A percentile compares a stretch with the other conserved stretches of the same genome.
Evolutionary conservation across 2,329 filamentous ascomycete genomes (phyloP).

Genomic region (Sclerotinia spermophila): DNA sequence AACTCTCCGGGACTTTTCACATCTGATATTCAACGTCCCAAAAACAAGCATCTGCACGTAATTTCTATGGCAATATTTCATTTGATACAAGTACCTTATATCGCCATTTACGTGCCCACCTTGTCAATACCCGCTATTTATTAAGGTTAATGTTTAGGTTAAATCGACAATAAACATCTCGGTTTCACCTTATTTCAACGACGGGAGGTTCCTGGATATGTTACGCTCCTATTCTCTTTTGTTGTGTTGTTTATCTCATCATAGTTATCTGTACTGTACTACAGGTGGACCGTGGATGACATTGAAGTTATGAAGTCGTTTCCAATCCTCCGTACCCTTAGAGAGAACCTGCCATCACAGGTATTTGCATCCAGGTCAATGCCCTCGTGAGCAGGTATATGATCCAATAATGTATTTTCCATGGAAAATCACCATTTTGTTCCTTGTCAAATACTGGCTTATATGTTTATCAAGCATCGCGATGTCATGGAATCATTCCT

Average conservation of each 20-base stretch:
- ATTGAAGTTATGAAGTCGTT: not conserved
- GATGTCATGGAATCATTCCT: too few relatives aligned
- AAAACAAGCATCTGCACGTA: not conserved
- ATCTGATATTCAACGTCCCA: not conserved
- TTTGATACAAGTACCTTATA: not conserved
- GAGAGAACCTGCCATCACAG: not conserved
- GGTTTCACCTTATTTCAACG: not conserved
- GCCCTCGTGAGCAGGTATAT: not conserved
- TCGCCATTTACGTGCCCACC: not conserved
- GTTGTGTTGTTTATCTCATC: not conserved
- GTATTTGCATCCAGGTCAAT: not conserved
- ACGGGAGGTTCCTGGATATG: not conserved
- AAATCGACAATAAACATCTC: not conserved
- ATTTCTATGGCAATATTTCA: not conserved
- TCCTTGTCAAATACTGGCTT: not conserved
- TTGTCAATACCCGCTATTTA: not conserved
- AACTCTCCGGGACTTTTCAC: not conserved
- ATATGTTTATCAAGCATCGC: not conserved
- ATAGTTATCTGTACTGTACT: not conserved
- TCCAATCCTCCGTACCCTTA: not conserved
- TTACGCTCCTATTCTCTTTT: not conserved
- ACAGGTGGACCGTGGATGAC: too few relatives aligned
- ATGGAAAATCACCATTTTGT: not conserved
- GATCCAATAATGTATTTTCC: not conserved
- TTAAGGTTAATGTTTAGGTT: not conserved